These are phyloP conservation scores for Starmerella bombi DNA, from an alignment of 805 yeast genomes.

Conservation along the genomic window DNA sequence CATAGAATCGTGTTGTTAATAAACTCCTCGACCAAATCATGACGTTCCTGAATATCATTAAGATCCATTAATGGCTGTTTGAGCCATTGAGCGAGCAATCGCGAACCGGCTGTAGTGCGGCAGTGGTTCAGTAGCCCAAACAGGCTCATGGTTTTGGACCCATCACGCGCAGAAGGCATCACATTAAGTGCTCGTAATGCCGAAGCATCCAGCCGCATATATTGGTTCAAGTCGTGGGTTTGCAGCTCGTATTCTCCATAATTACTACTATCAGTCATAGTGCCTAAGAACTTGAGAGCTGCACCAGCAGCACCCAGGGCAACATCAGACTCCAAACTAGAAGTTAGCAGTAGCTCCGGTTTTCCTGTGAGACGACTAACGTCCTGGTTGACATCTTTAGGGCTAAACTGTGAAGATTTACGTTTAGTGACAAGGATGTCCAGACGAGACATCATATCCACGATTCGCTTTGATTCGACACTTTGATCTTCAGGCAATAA, in stretches of 20 bases:
- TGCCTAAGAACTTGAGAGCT: conserved; percentile 50
- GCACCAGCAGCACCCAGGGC: conserved; percentile 59
- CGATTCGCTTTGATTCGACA: conserved; percentile 45
- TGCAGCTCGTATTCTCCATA: conserved; percentile 41
- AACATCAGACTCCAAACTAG: conserved; percentile 32
- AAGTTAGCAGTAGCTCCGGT: conserved; percentile 33
- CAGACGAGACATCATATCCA: conserved; percentile 63
- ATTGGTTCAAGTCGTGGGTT: conserved; percentile 60
- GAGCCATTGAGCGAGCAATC: conserved; percentile 84
- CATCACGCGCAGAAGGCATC: conserved; percentile 47
- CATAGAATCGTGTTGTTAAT: conserved; percentile 49
- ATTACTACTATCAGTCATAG: conserved; percentile 44
- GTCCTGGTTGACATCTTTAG: conserved; percentile 49
- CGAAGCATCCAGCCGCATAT: conserved; percentile 81
- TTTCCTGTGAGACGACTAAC: conserved; percentile 49
- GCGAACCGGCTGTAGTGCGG: conserved; percentile 76
- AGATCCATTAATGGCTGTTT: conserved; percentile 80
- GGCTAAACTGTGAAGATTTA: conserved; percentile 41
- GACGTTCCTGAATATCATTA: conserved; percentile 50
- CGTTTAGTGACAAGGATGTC: conserved; percentile 55
- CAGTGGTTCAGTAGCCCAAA: conserved; percentile 80
- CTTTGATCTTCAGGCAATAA: conserved; percentile 34
- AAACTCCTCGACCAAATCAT: conserved; percentile 57
- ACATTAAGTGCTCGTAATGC: conserved; percentile 80
- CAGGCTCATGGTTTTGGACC: conserved; percentile 44